Percentiles rank a stretch among this genome's conserved stretches.
These are phyloP conservation scores for Helichrysum umbraculigerum DNA, from an alignment of 129 eudicot genomes.

Conservation along the genomic window DNA sequence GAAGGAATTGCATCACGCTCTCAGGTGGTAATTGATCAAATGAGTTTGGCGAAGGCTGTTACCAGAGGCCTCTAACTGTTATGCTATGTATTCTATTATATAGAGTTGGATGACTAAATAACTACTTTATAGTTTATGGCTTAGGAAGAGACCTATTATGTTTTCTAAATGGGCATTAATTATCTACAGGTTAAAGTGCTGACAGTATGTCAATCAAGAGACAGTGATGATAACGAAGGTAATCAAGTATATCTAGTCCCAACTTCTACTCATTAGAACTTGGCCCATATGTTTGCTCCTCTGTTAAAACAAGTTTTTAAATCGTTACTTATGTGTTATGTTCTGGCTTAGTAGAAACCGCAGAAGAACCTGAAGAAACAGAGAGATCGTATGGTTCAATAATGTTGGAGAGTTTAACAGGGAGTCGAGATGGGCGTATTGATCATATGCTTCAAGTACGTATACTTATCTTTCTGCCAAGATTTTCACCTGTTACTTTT, in stretches of 20 bases:
- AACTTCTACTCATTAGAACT: slow-evolving; percentile 7
- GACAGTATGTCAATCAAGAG: slow-evolving; percentile 69
- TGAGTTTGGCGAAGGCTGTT: slow-evolving; percentile 54
- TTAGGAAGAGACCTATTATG: neutral
- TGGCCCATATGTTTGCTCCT: neutral
- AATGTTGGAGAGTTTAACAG: slow-evolving; percentile 87
- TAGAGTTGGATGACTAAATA: neutral
- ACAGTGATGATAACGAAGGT: slow-evolving; percentile 61
- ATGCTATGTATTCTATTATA: neutral
- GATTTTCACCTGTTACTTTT: neutral
- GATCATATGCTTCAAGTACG: slow-evolving; percentile 95
- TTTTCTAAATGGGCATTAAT: neutral
- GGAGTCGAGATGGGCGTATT: slow-evolving; percentile 65
- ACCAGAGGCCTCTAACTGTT: neutral
- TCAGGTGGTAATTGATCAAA: slow-evolving; percentile 49
- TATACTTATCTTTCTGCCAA: slow-evolving; percentile 9
- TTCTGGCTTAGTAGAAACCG: slow-evolving; percentile 47
- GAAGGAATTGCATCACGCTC: slow-evolving; percentile 68
- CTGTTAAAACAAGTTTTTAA: neutral
- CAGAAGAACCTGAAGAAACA: slow-evolving; percentile 41
- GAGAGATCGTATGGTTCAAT: slow-evolving; percentile 81
- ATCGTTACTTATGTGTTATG: slow-evolving; percentile 13
- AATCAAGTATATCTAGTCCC: slow-evolving; percentile 14
- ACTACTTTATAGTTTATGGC: neutral
- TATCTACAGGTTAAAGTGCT: slow-evolving; percentile 65